Conservation (phyloP, 805 yeast genomes). For the Tetrapisispora arboricola region DNA sequence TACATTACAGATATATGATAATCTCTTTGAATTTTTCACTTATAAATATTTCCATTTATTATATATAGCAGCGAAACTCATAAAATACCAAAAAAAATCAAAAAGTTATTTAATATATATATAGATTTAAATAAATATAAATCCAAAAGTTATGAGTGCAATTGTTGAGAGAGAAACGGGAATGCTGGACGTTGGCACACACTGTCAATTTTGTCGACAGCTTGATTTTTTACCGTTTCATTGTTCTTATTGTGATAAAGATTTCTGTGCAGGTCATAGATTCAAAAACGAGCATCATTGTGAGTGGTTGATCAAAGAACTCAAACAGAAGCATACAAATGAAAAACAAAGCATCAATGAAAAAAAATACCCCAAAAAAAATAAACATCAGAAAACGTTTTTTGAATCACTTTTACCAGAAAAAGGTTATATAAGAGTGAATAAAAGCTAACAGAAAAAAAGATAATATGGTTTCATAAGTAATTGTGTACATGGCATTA, state of each 20-base stretch:
- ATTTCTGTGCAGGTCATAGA: slow-evolving; percentile 25
- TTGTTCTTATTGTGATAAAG: slow-evolving; percentile 21
- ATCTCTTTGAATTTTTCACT: too few relatives aligned
- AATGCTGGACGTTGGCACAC: slow-evolving; percentile 30
- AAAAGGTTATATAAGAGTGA: slow-evolving; percentile 1
- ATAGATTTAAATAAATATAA: background rate
- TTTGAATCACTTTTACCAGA: slow-evolving; percentile 4
- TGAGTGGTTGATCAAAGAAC: slow-evolving; percentile 7
- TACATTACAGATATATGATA: too few relatives aligned
- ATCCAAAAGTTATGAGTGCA: background rate
- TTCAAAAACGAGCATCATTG: slow-evolving; percentile 23
- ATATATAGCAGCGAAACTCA: too few relatives aligned
- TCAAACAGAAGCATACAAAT: background rate
- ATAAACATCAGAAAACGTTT: background rate
- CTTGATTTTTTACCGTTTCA: slow-evolving; percentile 28
- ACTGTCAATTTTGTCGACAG: slow-evolving; percentile 25
- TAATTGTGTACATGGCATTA: too few relatives aligned
- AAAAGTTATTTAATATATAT: background rate
- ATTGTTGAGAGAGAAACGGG: slow-evolving; percentile 17
- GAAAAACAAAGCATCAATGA: background rate
- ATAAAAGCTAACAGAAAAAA: background rate
- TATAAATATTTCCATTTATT: too few relatives aligned
- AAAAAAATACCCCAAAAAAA: background rate
- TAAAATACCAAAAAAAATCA: too few relatives aligned
- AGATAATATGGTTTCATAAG: too few relatives aligned